Evolutionary conservation across 1,139 yeast genomes (phyloP).

Genomic region (Arxiozyma heterogenica): DNA sequence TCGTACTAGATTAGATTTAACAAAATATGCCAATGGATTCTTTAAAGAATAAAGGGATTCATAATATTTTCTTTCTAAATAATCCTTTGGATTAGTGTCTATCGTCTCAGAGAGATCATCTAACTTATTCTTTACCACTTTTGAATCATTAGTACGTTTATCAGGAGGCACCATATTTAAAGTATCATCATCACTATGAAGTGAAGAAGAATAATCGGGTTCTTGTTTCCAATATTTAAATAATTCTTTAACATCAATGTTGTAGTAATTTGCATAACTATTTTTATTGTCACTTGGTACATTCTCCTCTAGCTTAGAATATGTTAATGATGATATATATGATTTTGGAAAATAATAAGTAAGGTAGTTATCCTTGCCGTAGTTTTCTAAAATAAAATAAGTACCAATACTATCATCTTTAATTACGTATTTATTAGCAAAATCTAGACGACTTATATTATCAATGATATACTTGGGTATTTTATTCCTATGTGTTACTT

Average conservation of each 20-base stretch:
- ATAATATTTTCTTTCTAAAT: slow-evolving; percentile 17
- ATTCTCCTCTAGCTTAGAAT: not conserved
- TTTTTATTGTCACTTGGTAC: not conserved
- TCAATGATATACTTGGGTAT: slow-evolving; percentile 9
- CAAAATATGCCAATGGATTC: slow-evolving; percentile 27
- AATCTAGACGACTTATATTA: not conserved
- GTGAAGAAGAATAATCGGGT: not conserved
- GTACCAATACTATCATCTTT: slow-evolving; percentile 2
- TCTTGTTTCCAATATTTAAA: slow-evolving; percentile 17
- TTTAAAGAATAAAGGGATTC: slow-evolving; percentile 21
- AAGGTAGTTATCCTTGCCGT: slow-evolving; percentile 15
- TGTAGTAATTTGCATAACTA: slow-evolving; percentile 8
- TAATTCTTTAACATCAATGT: slow-evolving; percentile 10
- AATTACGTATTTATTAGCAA: slow-evolving; percentile 7
- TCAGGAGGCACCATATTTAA: slow-evolving; percentile 10
- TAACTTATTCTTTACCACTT: not conserved
- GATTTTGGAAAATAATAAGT: slow-evolving; percentile 9
- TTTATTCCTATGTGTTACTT: slow-evolving; percentile 5
- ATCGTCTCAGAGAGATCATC: not conserved
- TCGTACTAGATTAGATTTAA: slow-evolving; percentile 25
- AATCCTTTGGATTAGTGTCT: not conserved
- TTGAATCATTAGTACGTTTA: not conserved
- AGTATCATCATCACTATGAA: not conserved
- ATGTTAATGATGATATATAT: not conserved
- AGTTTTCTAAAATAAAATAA: slow-evolving; percentile 14